Evolutionary conservation across 176 grass and related monocot genomes (phyloP).

Genomic region (Zoysia pacifica): DNA sequence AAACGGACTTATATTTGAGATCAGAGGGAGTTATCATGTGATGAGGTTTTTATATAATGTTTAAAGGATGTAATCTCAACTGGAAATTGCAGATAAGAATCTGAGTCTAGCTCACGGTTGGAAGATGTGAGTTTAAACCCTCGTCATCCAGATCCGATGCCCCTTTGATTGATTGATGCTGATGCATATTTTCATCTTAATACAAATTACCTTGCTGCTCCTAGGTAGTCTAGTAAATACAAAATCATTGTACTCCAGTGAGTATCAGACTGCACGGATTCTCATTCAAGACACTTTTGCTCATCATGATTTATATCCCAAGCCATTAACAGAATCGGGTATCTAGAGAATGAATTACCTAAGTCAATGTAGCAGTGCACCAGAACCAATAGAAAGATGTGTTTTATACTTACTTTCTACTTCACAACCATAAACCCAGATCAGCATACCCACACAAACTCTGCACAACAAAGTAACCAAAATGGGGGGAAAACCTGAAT

Average conservation of each 20-base stretch:
- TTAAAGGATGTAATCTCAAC: slow-evolving; percentile 15
- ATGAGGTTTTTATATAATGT: neutral
- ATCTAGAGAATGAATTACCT: slow-evolving; percentile 21
- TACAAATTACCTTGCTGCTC: neutral
- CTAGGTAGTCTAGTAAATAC: neutral
- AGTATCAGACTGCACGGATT: neutral
- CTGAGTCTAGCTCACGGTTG: neutral
- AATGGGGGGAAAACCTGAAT: slow-evolving; percentile 60
- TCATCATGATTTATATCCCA: neutral
- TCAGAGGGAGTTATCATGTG: neutral
- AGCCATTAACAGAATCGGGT: slow-evolving; percentile 5
- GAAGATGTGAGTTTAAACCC: neutral
- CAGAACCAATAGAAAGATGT: neutral
- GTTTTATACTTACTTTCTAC: neutral
- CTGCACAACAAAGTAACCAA: slow-evolving; percentile 13
- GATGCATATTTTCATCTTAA: neutral
- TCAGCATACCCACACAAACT: slow-evolving; percentile 24
- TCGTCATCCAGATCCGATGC: neutral
- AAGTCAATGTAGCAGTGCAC: neutral
- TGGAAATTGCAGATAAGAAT: neutral
- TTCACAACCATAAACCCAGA: slow-evolving; percentile 35
- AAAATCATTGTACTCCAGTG: neutral
- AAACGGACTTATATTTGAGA: neutral
- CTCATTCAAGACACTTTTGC: slow-evolving; percentile 3
- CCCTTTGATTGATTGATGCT: neutral